Evolutionary conservation across 441 rosid genomes (phyloP).

Genomic region (Mallotus repandus): DNA sequence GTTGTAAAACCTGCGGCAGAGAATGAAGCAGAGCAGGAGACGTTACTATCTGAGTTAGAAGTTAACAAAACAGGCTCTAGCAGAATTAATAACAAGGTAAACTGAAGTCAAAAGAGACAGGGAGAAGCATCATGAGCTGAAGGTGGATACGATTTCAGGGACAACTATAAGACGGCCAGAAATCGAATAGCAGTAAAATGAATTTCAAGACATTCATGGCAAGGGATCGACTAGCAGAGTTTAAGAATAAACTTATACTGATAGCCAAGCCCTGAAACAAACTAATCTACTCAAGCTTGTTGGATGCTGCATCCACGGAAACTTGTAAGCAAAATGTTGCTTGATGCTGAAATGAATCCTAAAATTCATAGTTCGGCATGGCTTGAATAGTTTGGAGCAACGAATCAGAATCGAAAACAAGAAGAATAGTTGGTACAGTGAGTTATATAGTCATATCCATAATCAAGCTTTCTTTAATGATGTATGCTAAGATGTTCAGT

Average conservation of each 20-base stretch:
- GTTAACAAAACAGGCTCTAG: neutral
- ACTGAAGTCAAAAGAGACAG: neutral
- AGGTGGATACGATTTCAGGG: conserved; percentile 30
- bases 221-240: conserved; percentile 14
- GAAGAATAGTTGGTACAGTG: neutral
- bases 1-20: neutral
- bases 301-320: conserved; percentile 20
- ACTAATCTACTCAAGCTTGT: conserved; percentile 22
- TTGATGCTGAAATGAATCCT: neutral
- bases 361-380: conserved; percentile 19
- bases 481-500: neutral
- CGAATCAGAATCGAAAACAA: neutral
- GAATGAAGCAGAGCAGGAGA: neutral
- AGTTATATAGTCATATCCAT: neutral
- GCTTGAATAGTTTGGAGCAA: neutral
- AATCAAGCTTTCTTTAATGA: neutral
- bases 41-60: neutral
- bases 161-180: conserved; percentile 12
- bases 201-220: conserved; percentile 18
- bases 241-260: conserved; percentile 18
- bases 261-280: conserved; percentile 20
- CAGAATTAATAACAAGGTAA: neutral
- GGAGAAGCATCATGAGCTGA: conserved; percentile 11
- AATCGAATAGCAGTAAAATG: conserved; percentile 25
- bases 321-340: no score